phyloP scores from a whole-genome alignment of 768 basidiomycete genomes.

The Boletales sp. region DNA sequence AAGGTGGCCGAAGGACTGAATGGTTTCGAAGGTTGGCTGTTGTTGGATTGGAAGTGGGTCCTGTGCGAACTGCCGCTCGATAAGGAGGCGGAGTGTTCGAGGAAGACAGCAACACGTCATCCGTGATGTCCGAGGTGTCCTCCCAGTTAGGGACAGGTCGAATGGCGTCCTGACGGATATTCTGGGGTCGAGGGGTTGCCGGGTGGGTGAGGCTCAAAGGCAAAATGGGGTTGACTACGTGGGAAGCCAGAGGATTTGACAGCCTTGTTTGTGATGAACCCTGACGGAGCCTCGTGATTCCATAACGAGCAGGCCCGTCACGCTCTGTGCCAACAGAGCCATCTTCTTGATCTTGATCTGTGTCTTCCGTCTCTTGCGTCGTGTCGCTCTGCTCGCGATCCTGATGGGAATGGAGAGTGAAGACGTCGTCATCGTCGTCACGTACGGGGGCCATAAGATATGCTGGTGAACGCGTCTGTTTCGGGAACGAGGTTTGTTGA shows the following conservation, averaged over 20 bases:
- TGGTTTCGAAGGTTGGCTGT: constrained; percentile 12
- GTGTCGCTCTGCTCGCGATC: constrained; percentile 30
- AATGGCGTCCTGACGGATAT: constrained; percentile 6
- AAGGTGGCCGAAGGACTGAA: constrained; percentile 16
- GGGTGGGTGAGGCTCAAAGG: constrained; percentile 27
- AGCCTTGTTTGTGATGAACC: constrained; percentile 7
- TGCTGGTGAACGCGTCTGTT: constrained; percentile 21
- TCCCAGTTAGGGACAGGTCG: constrained; percentile 31
- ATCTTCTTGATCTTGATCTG: constrained; percentile 1
- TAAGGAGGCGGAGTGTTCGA: constrained; percentile 51
- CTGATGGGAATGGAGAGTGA: constrained; percentile 43
- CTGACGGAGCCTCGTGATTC: constrained; percentile 5
- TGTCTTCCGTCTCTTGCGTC: constrained; percentile 13
- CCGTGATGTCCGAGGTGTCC: constrained; percentile 36
- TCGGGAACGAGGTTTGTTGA: constrained; percentile 14
- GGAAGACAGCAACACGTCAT: constrained; percentile 28
- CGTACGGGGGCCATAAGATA: constrained; percentile 26
- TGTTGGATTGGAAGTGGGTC: constrained; percentile 14
- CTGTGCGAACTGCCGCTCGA: constrained; percentile 37
- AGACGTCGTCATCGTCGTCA: constrained; percentile 39
- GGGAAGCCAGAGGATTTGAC: constrained; percentile 7
- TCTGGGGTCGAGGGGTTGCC: constrained; percentile 28
- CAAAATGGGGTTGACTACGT: constrained; percentile 22
- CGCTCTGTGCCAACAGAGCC: constrained; percentile 19
- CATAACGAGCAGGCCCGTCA: constrained; percentile 12